Percentiles rank a stretch among this genome's conserved stretches.
Conservation (phyloP, 2,329 filamentous ascomycete genomes). For the Cladophialophora carrionii region DNA sequence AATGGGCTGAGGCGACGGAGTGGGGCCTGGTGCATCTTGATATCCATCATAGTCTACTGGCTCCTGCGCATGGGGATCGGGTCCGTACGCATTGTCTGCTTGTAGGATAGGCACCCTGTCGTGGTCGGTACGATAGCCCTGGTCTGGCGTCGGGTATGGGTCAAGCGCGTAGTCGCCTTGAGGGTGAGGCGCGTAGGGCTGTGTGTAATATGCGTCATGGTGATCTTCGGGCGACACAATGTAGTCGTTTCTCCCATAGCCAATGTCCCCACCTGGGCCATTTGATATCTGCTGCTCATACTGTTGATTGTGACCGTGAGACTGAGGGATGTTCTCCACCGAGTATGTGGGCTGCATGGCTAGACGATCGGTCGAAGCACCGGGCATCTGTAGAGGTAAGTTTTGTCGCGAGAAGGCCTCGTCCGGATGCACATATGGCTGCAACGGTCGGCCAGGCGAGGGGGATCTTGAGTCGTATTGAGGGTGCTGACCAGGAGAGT, state of each 20-base stretch:
- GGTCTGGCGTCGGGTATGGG: conserved; percentile 59
- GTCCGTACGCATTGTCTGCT: conserved; percentile 64
- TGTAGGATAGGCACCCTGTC: conserved; percentile 76
- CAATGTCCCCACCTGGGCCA: conserved; percentile 22
- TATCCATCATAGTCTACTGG: conserved; percentile 43
- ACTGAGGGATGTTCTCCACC: conserved; percentile 67
- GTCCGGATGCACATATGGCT: conserved; percentile 82
- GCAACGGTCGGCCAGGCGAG: conserved; percentile 74
- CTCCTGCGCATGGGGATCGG: conserved; percentile 56
- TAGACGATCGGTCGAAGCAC: conserved; percentile 70
- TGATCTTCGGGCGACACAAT: conserved; percentile 80
- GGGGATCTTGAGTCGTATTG: conserved; percentile 66
- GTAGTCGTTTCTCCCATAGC: conserved; percentile 66
- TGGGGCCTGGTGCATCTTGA: conserved; percentile 43
- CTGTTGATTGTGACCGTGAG: conserved; percentile 65
- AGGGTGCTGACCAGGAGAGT: conserved; percentile 55
- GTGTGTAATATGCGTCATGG: conserved; percentile 83
- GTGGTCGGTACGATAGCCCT: conserved; percentile 69
- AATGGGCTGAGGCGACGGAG: conserved; percentile 63
- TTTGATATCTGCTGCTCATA: conserved; percentile 54
- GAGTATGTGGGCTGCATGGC: conserved; percentile 83
- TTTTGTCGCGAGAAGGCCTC: conserved; percentile 44
- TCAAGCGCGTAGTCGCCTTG: conserved; percentile 61
- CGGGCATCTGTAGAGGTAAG: conserved; percentile 69
- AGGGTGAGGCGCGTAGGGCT: conserved; percentile 74